These are phyloP conservation scores for Colletotrichum lupini DNA, from an alignment of 2,329 filamentous ascomycete species.

Conservation along the genomic window DNA sequence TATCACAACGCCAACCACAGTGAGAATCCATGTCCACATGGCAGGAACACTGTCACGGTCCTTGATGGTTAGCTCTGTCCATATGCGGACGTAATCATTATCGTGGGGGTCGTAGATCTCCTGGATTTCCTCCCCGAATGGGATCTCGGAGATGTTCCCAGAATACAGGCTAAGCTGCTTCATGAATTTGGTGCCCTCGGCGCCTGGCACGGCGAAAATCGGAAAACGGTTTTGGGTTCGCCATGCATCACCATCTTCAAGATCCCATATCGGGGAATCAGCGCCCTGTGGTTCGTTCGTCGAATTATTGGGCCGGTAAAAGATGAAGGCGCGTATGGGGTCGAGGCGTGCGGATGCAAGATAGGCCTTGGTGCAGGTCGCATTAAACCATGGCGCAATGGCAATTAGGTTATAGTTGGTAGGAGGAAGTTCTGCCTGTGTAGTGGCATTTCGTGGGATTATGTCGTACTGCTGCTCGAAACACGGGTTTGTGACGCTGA, in stretches of 20 bases:
- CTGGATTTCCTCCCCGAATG: conserved; percentile 67
- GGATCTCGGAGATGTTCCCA: conserved; percentile 74
- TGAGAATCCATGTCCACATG: conserved; percentile 83
- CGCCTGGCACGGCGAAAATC: conserved; percentile 82
- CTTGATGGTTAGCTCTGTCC: conserved; percentile 63
- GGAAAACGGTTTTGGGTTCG: conserved; percentile 77
- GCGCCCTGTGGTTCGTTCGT: conserved; percentile 72
- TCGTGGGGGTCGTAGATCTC: conserved; percentile 65
- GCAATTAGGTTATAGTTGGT: conserved; percentile 81
- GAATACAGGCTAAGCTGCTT: conserved; percentile 80
- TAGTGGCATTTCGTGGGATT: conserved; percentile 81
- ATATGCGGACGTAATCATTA: conserved; percentile 70
- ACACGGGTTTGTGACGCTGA: conserved; percentile 70
- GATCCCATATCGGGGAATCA: conserved; percentile 74
- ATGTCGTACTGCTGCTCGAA: conserved; percentile 70
- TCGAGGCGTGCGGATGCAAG: conserved; percentile 70
- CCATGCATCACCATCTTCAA: conserved; percentile 79
- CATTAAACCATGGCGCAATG: conserved; percentile 86
- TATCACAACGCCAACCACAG: conserved; percentile 78
- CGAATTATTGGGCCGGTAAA: conserved; percentile 68
- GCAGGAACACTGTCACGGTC: conserved; percentile 68
- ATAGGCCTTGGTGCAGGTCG: conserved; percentile 79
- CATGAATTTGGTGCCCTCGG: conserved; percentile 76
- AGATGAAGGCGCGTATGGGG: conserved; percentile 71
- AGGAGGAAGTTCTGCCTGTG: conserved; percentile 73